A percentile compares a stretch with the other conserved stretches of the same genome.
Conservation (phyloP, 1,284 basidiomycete genomes). For the Lentinus polychrous region DNA sequence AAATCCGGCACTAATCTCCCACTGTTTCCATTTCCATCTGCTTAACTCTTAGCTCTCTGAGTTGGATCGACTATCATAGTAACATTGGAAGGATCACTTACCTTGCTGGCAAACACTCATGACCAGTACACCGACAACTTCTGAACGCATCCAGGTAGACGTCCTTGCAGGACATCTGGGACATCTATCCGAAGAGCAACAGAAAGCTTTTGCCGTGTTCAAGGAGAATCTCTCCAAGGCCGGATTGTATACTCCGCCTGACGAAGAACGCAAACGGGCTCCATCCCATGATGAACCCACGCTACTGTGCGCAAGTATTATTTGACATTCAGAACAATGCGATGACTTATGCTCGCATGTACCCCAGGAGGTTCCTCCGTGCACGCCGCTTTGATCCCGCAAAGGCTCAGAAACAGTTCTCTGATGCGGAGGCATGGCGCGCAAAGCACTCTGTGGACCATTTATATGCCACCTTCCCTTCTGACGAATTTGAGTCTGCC, state of each 20-base stretch:
- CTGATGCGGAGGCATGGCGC: slow-evolving; percentile 59
- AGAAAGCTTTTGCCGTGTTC: slow-evolving; percentile 43
- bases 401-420: slow-evolving; percentile 67
- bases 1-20: too few relatives aligned
- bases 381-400: slow-evolving; percentile 57
- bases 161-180: slow-evolving; percentile 46
- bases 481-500: slow-evolving; percentile 51
- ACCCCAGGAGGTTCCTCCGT: slow-evolving; percentile 65
- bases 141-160: slow-evolving; percentile 16
- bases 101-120: too few relatives aligned
- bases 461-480: slow-evolving; percentile 53
- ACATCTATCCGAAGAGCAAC: slow-evolving; percentile 42
- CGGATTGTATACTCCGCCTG: slow-evolving; percentile 41
- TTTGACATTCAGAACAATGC: background rate
- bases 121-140: slow-evolving; percentile 3
- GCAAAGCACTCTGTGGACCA: slow-evolving; percentile 49
- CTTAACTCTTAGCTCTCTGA: too few relatives aligned
- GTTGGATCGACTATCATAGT: too few relatives aligned
- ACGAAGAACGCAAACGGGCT: slow-evolving; percentile 15
- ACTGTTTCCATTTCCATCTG: too few relatives aligned
- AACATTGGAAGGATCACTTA: too few relatives aligned
- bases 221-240: slow-evolving; percentile 41
- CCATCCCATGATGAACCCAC: slow-evolving; percentile 62
- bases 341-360: too few relatives aligned
- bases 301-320: slow-evolving; percentile 45